Evolutionary conservation across 2,329 filamentous ascomycete genomes (phyloP), one percentile per base, ranked within the genome.

Genomic region (Ascochyta lentis): DNA sequence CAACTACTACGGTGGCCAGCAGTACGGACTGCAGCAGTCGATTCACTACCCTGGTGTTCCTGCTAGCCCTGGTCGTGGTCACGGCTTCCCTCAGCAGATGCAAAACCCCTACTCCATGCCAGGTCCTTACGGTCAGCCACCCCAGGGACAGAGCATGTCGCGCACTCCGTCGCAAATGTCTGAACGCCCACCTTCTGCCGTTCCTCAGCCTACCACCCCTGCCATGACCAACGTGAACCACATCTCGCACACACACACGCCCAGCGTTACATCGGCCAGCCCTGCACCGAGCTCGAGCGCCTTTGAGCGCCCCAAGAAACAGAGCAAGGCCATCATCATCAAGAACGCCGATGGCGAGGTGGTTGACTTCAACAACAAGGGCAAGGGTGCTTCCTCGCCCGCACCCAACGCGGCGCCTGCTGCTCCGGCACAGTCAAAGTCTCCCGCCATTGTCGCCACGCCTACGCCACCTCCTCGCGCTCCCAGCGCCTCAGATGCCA

Each of bases 311-410:
- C 87, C 76, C 15, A 72, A 85, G 82, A 67, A 80, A 45, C 91
- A 89, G 81, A 92, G 86, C 76, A 87, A 87, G 43, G 87, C 89
- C 1, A 89, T 97, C 63, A 82, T 87, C 44, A 96, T 97, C 81
- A 96, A 92, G 81, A 91, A 92, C 69, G 84, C 89, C 27, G 84
- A 88, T 52, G 93, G 92, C 59, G 91, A 95, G 71, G 85, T 87
- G 27, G 80, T 97, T 65, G 81, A 84, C 82, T 79, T 90, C 80
- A 72, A 85, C 80, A 72, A 85, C 39, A 79, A 78, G 52, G 40
- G 48, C 58, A 77, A 76, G 56, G 72, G 72, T 47, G 56, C 73
- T 12, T 68, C 74, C 10, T 74, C 84, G 8, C 74, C 75, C 19
- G 80, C 70, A 23, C 68, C 70, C 15, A 49, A 70, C 29, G 68